A percentile compares a stretch with the other conserved stretches of the same genome.
Conservation (phyloP, 208 protist genomes). For the Jaenimonas drosophilae region DNA sequence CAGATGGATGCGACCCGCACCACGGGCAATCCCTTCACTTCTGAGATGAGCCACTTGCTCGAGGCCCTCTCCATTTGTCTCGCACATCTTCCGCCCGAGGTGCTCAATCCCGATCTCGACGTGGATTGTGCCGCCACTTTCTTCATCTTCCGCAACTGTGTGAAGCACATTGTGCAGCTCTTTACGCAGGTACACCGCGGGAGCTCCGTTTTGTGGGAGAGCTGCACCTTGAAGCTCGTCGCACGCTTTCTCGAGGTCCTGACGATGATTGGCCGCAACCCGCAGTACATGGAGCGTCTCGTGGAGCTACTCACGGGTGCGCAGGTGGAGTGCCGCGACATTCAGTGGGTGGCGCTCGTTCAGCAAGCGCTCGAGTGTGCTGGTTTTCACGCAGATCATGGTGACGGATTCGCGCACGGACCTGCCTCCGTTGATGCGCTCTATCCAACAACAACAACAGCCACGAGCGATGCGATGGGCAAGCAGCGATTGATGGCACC, state of each 20-base stretch:
- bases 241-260: slow-evolving; percentile 66
- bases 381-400: slow-evolving; percentile 15
- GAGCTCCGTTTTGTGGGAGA: slow-evolving; percentile 43
- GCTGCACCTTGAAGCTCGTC: slow-evolving; percentile 65
- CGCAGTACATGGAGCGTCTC: slow-evolving; percentile 66
- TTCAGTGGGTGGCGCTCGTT: slow-evolving; percentile 70
- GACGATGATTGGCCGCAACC: slow-evolving; percentile 76
- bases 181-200: slow-evolving; percentile 59
- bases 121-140: slow-evolving; percentile 74
- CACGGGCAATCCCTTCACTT: slow-evolving; percentile 45
- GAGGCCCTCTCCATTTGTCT: slow-evolving; percentile 59
- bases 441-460: too few species aligned
- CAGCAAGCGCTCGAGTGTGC: slow-evolving; percentile 65
- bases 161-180: slow-evolving; percentile 55
- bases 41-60: slow-evolving; percentile 67
- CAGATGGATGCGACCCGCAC: not conserved
- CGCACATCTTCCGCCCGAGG: slow-evolving; percentile 55
- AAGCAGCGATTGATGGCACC: slow-evolving; percentile 7
- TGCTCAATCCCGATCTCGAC: slow-evolving; percentile 73
- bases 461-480: slow-evolving; percentile 6
- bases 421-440: not conserved
- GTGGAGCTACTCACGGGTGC: slow-evolving; percentile 48
- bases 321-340: slow-evolving; percentile 53
- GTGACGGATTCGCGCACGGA: too few species aligned
- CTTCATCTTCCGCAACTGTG: slow-evolving; percentile 79